Conservation (phyloP, 2,329 filamentous ascomycete genomes). For the Calycina herbarum region DNA sequence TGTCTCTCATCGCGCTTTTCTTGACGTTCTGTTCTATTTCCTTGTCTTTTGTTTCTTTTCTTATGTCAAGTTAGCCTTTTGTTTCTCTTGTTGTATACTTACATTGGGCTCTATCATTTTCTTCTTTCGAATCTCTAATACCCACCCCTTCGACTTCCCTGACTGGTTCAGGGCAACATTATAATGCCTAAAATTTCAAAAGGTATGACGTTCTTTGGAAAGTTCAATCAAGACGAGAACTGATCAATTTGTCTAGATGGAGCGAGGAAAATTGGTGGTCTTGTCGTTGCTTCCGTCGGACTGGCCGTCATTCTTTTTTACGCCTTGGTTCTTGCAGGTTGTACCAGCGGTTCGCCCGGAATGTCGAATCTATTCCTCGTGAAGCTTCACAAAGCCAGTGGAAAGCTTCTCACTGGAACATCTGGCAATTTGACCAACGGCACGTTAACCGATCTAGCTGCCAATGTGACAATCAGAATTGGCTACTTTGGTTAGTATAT, state of each 20-base stretch:
- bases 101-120: background rate
- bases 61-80: background rate
- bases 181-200: conserved; percentile 5
- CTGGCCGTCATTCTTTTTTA: conserved; percentile 8
- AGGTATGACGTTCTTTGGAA: background rate
- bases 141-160: background rate
- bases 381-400: conserved; percentile 1
- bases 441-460: conserved; percentile 5
- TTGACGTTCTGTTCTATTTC: background rate
- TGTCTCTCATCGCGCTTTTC: background rate
- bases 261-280: background rate
- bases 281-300: background rate
- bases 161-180: background rate
- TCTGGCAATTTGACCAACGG: background rate
- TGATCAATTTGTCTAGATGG: background rate
- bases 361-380: conserved; percentile 12
- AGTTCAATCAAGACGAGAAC: background rate
- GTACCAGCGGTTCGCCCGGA: conserved; percentile 8
- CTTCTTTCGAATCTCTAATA: background rate
- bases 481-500: conserved; percentile 13
- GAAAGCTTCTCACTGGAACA: background rate
- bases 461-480: conserved; percentile 5
- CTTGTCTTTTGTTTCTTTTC: background rate
- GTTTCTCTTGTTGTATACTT: background rate
- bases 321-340: conserved; percentile 5